Evolutionary conservation across 257 asterid species (phyloP), one percentile per base, ranked within the genome.

Genomic region (Primulina tabacum): DNA sequence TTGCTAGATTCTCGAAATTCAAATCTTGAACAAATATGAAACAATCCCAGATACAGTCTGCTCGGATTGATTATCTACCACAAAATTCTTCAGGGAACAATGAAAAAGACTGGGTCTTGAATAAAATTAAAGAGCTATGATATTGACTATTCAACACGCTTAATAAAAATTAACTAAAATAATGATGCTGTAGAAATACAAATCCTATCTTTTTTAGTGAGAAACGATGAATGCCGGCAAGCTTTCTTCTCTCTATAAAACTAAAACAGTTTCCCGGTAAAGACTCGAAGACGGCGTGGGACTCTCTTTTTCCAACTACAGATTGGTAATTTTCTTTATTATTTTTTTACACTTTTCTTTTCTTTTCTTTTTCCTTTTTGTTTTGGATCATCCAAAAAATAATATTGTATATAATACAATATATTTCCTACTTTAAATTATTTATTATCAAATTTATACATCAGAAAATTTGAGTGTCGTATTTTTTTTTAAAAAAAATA

Each of bases 71-170:
- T 74, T 18, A 20, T 26, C 68, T 17, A 21, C 57, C 30, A n/a
- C 72, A 65, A 71, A 70, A 70, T 64, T 68, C 59, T 62, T 66
- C 75, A 35, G 61, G 78, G 18, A 68, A 62, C 2, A 26, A 35
- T 24, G 50, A 60, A 74, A 61, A 60, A 68, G 35, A 73, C 78
- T 83, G 68, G 75, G 79, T 75, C 78, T 69, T 60, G 69, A 77
- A 78, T 82, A 72, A 70, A 77, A 71, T 40, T 61, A 40, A 63
- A 59, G 65, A 59, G 73, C 64, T 71, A 47, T 33, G 75, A 77
- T 35, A 76, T 86, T 87, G 97, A 90, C 90, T 84, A 79, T 87
- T 84, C 91, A 86, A 90, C 96, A 82, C 92, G 95, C 77, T 74
- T 69, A 68, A 68, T 30, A 53, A 29, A 60, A 30, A 60, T 40